Evolutionary conservation across 1,284 basidiomycete genomes (phyloP), one percentile per base, ranked within the genome.

Genomic region (Cutaneotrichosporon sp.): DNA sequence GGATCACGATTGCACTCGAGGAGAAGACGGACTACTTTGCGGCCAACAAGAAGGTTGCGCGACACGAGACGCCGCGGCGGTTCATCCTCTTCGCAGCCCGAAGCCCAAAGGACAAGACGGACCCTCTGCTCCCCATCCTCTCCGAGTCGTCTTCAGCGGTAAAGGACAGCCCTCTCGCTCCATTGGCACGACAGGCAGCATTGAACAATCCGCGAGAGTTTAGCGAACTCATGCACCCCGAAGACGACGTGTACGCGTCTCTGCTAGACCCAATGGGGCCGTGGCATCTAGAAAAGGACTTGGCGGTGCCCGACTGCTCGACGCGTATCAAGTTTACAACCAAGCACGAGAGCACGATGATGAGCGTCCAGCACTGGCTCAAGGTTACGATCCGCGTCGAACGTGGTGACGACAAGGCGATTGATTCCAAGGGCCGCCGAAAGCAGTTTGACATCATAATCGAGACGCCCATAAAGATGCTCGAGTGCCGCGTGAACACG

Each of bases 381-480:
- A 93, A 93, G 81, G 84, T 94, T 56, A 85, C 90, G 14, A 86
- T 98, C 69, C 85, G 94, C 18, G 90, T 97, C 16, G 90, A 95
- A 79, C 85, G 89, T 47, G 90, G 90, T 1, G 90, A 91, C 72
- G 87, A 88, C 70, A 68, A 80, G 31, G 83, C 84, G 36, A 60
- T 89, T 8, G 90, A 92, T 71, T 72, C 85, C 16, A 88, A 87
- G 76, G 87, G 89, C 49, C 89, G 86, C 75, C 84, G 87, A 67
- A 93, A 92, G 78, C 79, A 81, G 65, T 94, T 90, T 80, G 95
- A 97, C 79, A 93, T 98, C 71, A 89, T 94, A 58, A 88, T 98
- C 60, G 81, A 82, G 63, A 82, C 81, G 16, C 81, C 81, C 3
- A 75, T 82, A 63, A 80, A 81, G 66, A 74, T 82, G 9, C 72